These are phyloP conservation scores for Cytospora piceicola DNA, from an alignment of 2,329 filamentous ascomycete species.

Conservation along the genomic window DNA sequence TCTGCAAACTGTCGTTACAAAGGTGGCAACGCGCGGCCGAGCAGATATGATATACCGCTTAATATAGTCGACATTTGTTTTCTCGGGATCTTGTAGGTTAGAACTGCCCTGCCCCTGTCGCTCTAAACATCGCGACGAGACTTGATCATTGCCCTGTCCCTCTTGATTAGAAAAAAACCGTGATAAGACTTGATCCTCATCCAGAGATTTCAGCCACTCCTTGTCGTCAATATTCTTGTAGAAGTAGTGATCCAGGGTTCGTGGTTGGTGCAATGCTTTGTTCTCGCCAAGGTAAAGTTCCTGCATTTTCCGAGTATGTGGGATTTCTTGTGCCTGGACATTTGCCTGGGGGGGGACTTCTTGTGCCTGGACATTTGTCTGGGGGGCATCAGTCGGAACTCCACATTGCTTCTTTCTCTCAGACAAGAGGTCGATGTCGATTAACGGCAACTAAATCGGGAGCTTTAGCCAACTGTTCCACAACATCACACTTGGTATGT, in stretches of 20 bases:
- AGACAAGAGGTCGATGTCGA: slow-evolving; percentile 6
- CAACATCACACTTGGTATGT: not conserved
- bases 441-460: slow-evolving; percentile 1
- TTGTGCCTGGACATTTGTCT: not conserved
- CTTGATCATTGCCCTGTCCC: too few species aligned
- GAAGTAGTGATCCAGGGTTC: not conserved
- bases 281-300: not conserved
- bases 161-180: not conserved
- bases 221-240: not conserved
- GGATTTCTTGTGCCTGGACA: too few species aligned
- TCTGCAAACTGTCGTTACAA: too few species aligned
- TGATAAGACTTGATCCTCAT: not conserved
- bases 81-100: too few species aligned
- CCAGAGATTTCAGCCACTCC: not conserved
- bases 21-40: too few species aligned
- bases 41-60: too few species aligned
- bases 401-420: not conserved
- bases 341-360: too few species aligned
- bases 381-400: too few species aligned
- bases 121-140: too few species aligned
- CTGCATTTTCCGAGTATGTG: not conserved
- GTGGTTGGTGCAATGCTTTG: not conserved
- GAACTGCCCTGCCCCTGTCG: too few species aligned
- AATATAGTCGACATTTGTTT: too few species aligned
- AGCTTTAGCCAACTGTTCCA: not conserved